phyloP scores from a whole-genome alignment of 1,139 yeast genomes.

The Pneumocystis jirovecii region DNA sequence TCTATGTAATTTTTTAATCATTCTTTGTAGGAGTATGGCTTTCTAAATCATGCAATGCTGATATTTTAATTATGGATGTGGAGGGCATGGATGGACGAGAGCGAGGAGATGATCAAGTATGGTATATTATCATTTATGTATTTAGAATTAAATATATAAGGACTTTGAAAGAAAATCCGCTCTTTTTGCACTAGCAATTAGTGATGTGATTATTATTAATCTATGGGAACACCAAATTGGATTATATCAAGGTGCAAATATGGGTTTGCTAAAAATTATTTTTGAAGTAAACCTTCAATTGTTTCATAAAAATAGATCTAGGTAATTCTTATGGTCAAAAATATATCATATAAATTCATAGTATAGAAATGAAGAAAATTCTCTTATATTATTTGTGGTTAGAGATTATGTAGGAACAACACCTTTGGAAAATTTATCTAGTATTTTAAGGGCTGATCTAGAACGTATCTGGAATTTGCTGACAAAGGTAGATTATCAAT shows the following conservation, averaged over 20 bases:
- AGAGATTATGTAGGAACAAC: conserved; percentile 87
- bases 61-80: conserved; percentile 76
- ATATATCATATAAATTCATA: neutral
- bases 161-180: conserved; percentile 96
- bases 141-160: conserved; percentile 2
- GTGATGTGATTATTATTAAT: conserved; percentile 79
- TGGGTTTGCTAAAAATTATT: conserved; percentile 88
- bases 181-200: conserved; percentile 78
- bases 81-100: conserved; percentile 98
- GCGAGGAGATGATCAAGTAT: conserved; percentile 79
- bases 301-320: conserved; percentile 32
- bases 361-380: conserved; percentile 24
- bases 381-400: conserved; percentile 69
- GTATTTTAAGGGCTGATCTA: conserved; percentile 56
- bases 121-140: neutral
- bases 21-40: conserved; percentile 16
- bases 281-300: conserved; percentile 85
- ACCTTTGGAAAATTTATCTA: conserved; percentile 56
- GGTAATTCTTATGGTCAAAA: neutral
- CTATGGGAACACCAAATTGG: conserved; percentile 98
- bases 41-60: conserved; percentile 16
- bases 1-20: neutral
- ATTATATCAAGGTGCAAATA: conserved; percentile 89
- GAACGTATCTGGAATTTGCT: conserved; percentile 63
- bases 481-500: conserved; percentile 24